Conservation (phyloP, 1,139 yeast genomes). For the Candida dubliniensis region DNA sequence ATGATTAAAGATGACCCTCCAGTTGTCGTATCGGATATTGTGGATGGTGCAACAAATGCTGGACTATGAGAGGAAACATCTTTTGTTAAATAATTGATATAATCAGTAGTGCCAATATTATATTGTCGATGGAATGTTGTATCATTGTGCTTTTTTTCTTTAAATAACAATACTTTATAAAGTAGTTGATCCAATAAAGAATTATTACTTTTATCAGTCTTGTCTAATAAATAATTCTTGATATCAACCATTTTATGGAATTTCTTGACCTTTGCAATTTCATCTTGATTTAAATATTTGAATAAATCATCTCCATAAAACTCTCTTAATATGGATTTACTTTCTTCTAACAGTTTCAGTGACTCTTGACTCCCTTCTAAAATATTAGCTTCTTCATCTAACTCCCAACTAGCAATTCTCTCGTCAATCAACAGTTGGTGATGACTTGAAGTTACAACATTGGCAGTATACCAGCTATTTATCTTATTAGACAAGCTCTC, state of each 20-base stretch:
- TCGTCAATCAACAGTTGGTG: conserved; percentile 33
- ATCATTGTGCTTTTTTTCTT: conserved; percentile 3
- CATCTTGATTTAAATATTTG: conserved; percentile 25
- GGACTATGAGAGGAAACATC: conserved; percentile 14
- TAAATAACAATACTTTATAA: conserved; percentile 15
- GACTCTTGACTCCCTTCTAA: background rate
- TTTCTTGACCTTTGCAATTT: conserved; percentile 27
- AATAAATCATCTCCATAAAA: conserved; percentile 41
- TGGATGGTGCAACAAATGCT: conserved; percentile 9
- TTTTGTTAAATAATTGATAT: conserved; percentile 16
- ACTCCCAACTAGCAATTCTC: conserved; percentile 48
- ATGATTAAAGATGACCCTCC: conserved; percentile 26
- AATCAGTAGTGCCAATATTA: conserved; percentile 14
- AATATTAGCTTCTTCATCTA: conserved; percentile 28
- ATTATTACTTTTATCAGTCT: conserved; percentile 6
- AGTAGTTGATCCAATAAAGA: conserved; percentile 17
- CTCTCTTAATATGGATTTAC: conserved; percentile 17
- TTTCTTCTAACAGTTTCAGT: conserved; percentile 10
- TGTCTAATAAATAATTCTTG: conserved; percentile 13
- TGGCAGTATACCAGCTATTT: conserved; percentile 23
- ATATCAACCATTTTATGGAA: conserved; percentile 25
- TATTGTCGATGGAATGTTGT: conserved; percentile 5
- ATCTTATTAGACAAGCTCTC: conserved; percentile 22
- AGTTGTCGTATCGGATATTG: conserved; percentile 16
- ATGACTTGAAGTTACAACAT: conserved; percentile 5